Evolutionary conservation across 768 basidiomycete species (phyloP), one percentile per base, ranked within the genome.

Genomic region (Pleurotus cornucopiae): DNA sequence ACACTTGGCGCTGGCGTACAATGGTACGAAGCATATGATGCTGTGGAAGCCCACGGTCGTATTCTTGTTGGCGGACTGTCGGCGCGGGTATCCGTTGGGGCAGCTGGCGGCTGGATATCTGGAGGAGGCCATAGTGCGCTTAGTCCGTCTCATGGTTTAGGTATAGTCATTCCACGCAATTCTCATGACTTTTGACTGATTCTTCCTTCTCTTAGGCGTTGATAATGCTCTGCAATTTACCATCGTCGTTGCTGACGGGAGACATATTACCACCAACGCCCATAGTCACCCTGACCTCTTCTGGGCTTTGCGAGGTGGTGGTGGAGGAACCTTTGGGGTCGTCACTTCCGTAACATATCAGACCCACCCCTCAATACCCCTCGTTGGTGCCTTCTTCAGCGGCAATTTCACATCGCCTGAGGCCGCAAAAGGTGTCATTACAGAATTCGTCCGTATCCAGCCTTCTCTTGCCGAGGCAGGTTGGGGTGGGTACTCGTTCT

Each of bases 221-320:
- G 80, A 81, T 64, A 78, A 79, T 26, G 72, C 71, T 7, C 54
- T 80, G 5, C 67, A 83, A 57, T 76, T 81, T 55, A 71, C 65
- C 0, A 59, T 79, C 1, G 75, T 83, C 1, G 74, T 70, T 6
- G 68, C 81, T 4, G 67, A 69, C 6, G 79, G 79, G 3, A 57
- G 71, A 11, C 62, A 69, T 38, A 61, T 77, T 51, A 71, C 61
- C 3, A 74, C 68, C 18, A 83, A 82, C 60, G 58, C 61, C 0
- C 64, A 73, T 60, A 67, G 70, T 40, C 67, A 81, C 57, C 12
- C 66, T 2, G 77, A 82, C 54, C 70, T 83, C 4, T 83, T 79
- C 66, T 83, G 78, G 75, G 80, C 82, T 0, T 61, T 83, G 49
- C 70, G 80, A 34, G 81, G 80, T 0, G 74, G 74, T 1, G 81